Conservation (phyloP, 768 basidiomycete genomes). For the Amanita brunnescens region DNA sequence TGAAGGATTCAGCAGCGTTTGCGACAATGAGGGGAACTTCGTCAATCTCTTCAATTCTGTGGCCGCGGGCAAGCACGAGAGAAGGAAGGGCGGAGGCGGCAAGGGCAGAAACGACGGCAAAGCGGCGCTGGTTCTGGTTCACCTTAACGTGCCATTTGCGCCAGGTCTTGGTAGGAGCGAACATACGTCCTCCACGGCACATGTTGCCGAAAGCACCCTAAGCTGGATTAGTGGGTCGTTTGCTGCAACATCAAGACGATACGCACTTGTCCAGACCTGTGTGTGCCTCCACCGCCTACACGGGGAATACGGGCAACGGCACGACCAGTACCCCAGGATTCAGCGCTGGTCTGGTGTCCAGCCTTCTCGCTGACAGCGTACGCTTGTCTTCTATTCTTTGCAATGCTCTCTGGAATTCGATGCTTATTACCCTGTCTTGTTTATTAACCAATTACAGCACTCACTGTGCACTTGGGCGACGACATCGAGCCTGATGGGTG, state of each 20-base stretch:
- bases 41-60: constrained; percentile 94
- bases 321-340: constrained; percentile 99
- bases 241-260: neutral
- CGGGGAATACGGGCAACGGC: constrained; percentile 99
- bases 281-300: constrained; percentile 98
- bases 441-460: constrained; percentile 23
- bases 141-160: constrained; percentile 99
- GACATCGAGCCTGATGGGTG: constrained; percentile 97
- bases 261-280: constrained; percentile 90
- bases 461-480: constrained; percentile 98
- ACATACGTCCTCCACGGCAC: constrained; percentile 99
- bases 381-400: constrained; percentile 96
- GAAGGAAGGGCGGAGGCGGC: constrained; percentile 97
- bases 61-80: constrained; percentile 96
- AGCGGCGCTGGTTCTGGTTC: constrained; percentile 98
- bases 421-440: neutral
- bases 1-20: constrained; percentile 73
- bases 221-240: constrained; percentile 4
- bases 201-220: constrained; percentile 99
- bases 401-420: constrained; percentile 72
- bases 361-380: constrained; percentile 97
- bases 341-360: constrained; percentile 97
- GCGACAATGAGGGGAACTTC: constrained; percentile 94
- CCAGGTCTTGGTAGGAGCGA: constrained; percentile 99
- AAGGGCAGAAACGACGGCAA: constrained; percentile 94